Evolutionary conservation across 192 early-diverging fungal genomes (phyloP).

Genomic region (Dissophora ornata): DNA sequence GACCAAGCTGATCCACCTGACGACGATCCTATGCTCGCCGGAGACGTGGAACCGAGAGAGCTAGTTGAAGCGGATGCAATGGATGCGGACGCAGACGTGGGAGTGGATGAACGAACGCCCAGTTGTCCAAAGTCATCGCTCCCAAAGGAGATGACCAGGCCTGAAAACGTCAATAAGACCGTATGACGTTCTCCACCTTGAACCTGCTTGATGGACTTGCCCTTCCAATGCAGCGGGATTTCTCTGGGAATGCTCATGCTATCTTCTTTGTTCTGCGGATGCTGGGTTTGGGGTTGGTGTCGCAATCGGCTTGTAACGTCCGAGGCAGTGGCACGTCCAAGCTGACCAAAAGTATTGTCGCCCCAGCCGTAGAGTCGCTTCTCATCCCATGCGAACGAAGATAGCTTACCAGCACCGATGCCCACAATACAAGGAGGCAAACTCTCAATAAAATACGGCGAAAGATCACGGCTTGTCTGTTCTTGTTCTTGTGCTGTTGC

Average conservation of each 20-base stretch:
- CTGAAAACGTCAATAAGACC: slow-evolving; percentile 17
- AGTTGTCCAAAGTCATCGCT: slow-evolving; percentile 40
- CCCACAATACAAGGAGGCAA: slow-evolving; percentile 25
- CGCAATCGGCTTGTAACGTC: neutral
- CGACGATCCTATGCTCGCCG: neutral
- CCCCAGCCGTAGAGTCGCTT: slow-evolving; percentile 41
- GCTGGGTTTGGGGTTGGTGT: neutral
- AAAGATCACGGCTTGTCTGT: neutral
- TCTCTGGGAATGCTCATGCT: slow-evolving; percentile 1
- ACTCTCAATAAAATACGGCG: slow-evolving; percentile 30
- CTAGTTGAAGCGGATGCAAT: neutral
- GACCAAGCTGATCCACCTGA: neutral
- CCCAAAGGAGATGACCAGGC: slow-evolving; percentile 32
- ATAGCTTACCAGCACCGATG: slow-evolving; percentile 29
- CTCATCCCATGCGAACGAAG: slow-evolving; percentile 47
- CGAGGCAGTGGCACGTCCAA: slow-evolving; percentile 4
- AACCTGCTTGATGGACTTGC: slow-evolving; percentile 37
- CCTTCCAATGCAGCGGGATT: slow-evolving; percentile 39
- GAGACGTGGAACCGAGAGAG: neutral
- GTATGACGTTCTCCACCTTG: slow-evolving; percentile 36
- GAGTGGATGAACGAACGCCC: slow-evolving; percentile 2
- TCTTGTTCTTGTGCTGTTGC: neutral
- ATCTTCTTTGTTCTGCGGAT: neutral
- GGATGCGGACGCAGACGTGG: neutral
- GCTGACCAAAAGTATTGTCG: slow-evolving; percentile 38